Conservation (phyloP, 2,329 filamentous ascomycete genomes). For the Aspergillus brasiliensis region DNA sequence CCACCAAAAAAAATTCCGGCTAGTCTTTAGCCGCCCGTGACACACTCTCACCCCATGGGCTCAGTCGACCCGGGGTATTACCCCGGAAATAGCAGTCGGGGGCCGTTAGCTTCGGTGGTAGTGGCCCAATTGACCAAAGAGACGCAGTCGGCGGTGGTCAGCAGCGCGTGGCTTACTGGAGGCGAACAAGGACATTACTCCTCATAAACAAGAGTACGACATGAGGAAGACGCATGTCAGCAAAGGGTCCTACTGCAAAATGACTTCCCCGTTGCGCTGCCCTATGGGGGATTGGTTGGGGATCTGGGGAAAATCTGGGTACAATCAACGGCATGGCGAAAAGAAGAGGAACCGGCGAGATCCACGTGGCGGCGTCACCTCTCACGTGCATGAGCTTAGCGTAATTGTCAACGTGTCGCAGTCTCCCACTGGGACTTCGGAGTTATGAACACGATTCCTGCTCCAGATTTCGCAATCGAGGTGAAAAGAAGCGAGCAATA, state of each 20-base stretch:
- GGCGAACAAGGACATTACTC: not conserved
- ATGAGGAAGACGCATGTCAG: not conserved
- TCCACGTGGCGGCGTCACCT: not conserved
- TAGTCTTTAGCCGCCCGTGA: not conserved
- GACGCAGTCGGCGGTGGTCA: not conserved
- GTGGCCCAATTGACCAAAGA: not conserved
- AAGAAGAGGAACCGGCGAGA: not conserved
- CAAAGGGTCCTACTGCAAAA: not conserved
- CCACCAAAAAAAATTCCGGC: conserved; percentile 2
- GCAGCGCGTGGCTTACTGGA: not conserved
- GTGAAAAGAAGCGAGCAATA: not conserved
- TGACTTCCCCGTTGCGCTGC: not conserved
- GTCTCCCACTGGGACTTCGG: not conserved
- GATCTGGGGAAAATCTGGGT: not conserved
- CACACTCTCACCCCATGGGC: conserved; percentile 1
- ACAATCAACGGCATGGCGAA: not conserved
- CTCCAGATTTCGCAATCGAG: not conserved
- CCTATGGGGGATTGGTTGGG: not conserved
- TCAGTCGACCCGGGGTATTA: conserved; percentile 1
- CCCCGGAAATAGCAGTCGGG: conserved; percentile 2
- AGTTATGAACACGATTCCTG: not conserved
- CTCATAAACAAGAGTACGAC: not conserved
- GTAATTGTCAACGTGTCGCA: not conserved
- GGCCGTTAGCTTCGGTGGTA: not conserved
- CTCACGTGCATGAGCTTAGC: conserved; percentile 2